Conservation (phyloP, 495 filamentous ascomycete genomes). For the Xylaria palmicola region DNA sequence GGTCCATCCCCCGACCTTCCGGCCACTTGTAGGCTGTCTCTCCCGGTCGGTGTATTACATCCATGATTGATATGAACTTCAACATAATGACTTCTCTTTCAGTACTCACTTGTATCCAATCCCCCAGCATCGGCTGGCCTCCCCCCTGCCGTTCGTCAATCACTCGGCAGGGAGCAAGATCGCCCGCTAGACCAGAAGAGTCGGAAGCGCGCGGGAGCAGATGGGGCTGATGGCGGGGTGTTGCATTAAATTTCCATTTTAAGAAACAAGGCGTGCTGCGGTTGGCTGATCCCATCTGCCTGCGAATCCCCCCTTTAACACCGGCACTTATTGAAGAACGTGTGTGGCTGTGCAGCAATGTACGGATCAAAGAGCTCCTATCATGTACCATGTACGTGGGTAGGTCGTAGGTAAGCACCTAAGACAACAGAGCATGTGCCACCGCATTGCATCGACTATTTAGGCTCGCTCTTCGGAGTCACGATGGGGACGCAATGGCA, state of each 20-base stretch:
- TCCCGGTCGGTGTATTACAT: too few species aligned
- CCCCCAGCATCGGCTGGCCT: not conserved
- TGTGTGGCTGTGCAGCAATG: conserved; percentile 1
- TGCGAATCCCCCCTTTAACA: not conserved
- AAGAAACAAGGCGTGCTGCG: conserved; percentile 4
- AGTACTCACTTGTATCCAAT: too few species aligned
- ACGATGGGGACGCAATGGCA: not conserved
- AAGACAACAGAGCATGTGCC: too few species aligned
- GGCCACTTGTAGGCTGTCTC: too few species aligned
- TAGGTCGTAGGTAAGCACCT: not conserved
- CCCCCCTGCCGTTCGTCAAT: too few species aligned
- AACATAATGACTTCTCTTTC: too few species aligned
- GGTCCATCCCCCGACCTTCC: too few species aligned
- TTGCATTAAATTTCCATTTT: conserved; percentile 9
- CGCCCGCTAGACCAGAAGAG: not conserved
- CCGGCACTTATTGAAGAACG: not conserved
- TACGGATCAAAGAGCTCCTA: not conserved
- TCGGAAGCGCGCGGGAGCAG: conserved; percentile 4
- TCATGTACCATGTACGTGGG: not conserved
- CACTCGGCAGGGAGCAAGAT: too few species aligned
- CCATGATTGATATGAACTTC: too few species aligned
- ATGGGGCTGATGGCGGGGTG: not conserved
- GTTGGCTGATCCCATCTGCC: not conserved
- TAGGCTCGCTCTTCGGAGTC: not conserved
- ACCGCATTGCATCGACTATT: not conserved